Evolutionary conservation across 306 rosid genomes (phyloP), one percentile per base, ranked within the genome.

Genomic region (Cicer yamashitae): DNA sequence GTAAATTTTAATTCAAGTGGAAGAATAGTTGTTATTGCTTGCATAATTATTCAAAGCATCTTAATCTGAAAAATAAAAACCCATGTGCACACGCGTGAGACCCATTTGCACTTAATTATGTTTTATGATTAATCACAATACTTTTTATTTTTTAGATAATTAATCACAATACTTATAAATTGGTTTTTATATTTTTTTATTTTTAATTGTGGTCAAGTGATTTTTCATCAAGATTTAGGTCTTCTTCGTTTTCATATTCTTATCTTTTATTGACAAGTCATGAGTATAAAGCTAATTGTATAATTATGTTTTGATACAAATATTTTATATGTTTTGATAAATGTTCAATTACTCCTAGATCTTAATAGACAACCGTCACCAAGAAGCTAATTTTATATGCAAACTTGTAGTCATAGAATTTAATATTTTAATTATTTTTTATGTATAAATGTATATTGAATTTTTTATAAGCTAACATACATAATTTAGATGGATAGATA

Each of bases 1-100:
- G 74, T 41, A 50, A 71, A 56, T 9, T 64, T 70, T 40, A 70
- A 40, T 83, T 83, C 41, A 71, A 65, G 78, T 75, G 67, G 82
- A 83, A 76, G 79, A 79, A 34, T 48, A 61, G 78, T 54, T 30
- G 60, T 50, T 44, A 59, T 84, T 60, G 40, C 74, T 84, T 72
- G 70, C 52, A 66, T 64, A 72, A 67, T 72, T 76, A 8, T 66
- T 58, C 67, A 40, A 77, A 78, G 74, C 70, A 67, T 67, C 65
- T 57, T 41, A 54, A 56, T 66, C 37, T 10, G 56, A 66, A 45
- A 22, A 25, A 25, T 2, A 25, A 44, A 64, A 5, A 2, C 9
- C n/a, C 70, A 64, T 6, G 34, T 30, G 8, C 48, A 63, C 50
- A 40, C 48, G 50, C 7, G 13, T 56, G 11, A 66, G 39, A 20